Evolutionary conservation across 2,329 filamentous ascomycete species (phyloP), one percentile per base, ranked within the genome.

Genomic region (Ophiostoma sp.): DNA sequence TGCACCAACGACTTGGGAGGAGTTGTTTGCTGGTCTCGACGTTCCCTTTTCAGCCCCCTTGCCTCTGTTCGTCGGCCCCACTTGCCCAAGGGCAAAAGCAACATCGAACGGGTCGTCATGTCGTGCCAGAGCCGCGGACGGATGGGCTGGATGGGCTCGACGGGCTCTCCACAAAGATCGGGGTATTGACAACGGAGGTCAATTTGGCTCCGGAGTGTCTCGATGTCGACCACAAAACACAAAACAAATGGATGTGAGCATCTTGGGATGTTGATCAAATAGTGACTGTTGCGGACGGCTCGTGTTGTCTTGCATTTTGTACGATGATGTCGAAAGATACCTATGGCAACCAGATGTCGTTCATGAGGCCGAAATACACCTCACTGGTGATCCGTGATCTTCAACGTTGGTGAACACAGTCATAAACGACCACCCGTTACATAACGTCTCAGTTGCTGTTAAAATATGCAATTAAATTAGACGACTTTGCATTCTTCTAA

Each of bases 341-440:
- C 36, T 12, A 45, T 64, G 61, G 66, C 45, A 36, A 55, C 64
- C 11, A 19, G 28, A 15, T 36, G 66, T 31, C 25, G 39, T 50
- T 33, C 15, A 17, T 25, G 64, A 31, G 42, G 25, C 64, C n/a
- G 64, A 7, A 48, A 50, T n/a, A n/a, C 8, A 9, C 28, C 19
- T 15, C 15, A 15, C 17, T 15, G 68, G n/a, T 50, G 50, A 70
- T 70, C 68, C 7, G 19, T 45, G 48, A 69, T 69, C 66, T 7
- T 36, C 48, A 12, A 3, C 17, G n/a, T 7, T 70, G 50, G 48
- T 70, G 42, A 57, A 31, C 68, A 42, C 68, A 17, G 22, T 70
- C 31, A 42, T 17, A 70, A 70, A 42, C 68, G 33, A 12, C 50
- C 31, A 57, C n/a, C 68, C 19, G 68, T 70, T 70, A 28, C 68